Base-by-base conservation (phyloP, 139 green algal genomes). In the Tetradesmus obliquus region DNA sequence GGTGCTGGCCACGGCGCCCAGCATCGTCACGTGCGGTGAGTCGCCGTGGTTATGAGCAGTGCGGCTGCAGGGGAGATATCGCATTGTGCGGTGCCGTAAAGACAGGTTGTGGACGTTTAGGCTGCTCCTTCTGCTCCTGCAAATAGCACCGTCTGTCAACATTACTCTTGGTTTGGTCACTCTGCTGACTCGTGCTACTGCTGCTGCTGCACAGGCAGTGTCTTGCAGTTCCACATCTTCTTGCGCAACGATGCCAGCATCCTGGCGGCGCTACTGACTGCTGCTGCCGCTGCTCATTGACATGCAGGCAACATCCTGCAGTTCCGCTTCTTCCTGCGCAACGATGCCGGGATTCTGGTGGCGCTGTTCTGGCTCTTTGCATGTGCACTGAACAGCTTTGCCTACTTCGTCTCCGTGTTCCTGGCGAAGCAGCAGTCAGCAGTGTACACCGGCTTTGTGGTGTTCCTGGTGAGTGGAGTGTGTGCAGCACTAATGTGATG, bases 321-420 rank as follows among this genome's bases (percentile, higher is more conserved):
- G 55, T 92, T 92, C 81, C 22, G 82, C 6, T 92, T 99, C 71
- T 99, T 99, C 92, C 90, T 96, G n/a, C 88, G 96, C n/a, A 99
- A 99, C 94, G 94, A 93, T 91, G 98, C 89, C 92, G 58, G 89
- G 32, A 87, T 97, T 32, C 89, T 98, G 20, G 98, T 99, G 93
- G 92, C 98, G 87, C 93, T 98, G 17, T 97, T 99, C 93, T 98
- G 99, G 91, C 94, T 99, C 24, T 99, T 99, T 94, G 94, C 96
- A 76, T 88, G 96, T n/a, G 91, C 97, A 55, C 97, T 98, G 96
- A 93, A 90, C 51, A 87, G 86, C 51, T 83, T 99, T 15, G 96
- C 94, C 6, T 97, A 99, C 87, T 76, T 98, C 0, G 20, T 98
- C 3, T 96, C 97, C 10, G 91, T 96, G 7, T 96, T 99, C 86